Percentiles rank a stretch among this genome's conserved stretches.
phyloP scores from a whole-genome alignment of 768 basidiomycete species.

The Lactarius sp. region DNA sequence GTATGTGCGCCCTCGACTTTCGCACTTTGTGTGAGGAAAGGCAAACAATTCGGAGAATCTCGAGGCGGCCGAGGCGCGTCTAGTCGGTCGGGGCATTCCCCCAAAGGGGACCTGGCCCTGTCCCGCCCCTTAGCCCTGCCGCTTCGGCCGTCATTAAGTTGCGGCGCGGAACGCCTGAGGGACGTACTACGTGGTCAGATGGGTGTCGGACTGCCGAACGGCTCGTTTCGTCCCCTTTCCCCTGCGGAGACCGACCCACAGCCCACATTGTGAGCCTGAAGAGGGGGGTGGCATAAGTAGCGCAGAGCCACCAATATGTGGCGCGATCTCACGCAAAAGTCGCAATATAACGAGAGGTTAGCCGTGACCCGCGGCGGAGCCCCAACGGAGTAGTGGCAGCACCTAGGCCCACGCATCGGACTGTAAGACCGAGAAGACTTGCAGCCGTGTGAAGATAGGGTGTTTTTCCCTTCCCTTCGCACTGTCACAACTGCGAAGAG shows the following conservation, averaged over 20 bases:
- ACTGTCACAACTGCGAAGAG: background rate
- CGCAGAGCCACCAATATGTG: constrained; percentile 14
- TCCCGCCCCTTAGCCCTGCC: background rate
- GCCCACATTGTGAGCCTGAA: background rate
- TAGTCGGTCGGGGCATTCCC: background rate
- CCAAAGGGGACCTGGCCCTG: background rate
- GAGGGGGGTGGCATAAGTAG: constrained; percentile 8
- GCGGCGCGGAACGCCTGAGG: background rate
- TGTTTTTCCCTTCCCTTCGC: background rate
- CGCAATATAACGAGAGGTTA: background rate
- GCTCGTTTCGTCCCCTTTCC: background rate
- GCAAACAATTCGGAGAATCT: background rate
- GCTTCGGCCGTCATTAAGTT: background rate
- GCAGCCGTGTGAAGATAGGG: background rate
- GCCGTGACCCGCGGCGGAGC: constrained; percentile 8
- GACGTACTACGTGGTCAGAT: background rate
- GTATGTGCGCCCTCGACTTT: background rate
- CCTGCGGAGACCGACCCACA: background rate
- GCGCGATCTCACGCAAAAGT: constrained; percentile 7
- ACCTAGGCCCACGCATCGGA: background rate
- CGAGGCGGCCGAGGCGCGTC: background rate
- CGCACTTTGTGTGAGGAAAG: background rate
- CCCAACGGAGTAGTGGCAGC: background rate
- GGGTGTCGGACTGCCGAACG: background rate
- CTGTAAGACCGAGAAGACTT: background rate